phyloP scores from a whole-genome alignment of 2,329 filamentous ascomycete species.

The Trichoderma simmonsii region DNA sequence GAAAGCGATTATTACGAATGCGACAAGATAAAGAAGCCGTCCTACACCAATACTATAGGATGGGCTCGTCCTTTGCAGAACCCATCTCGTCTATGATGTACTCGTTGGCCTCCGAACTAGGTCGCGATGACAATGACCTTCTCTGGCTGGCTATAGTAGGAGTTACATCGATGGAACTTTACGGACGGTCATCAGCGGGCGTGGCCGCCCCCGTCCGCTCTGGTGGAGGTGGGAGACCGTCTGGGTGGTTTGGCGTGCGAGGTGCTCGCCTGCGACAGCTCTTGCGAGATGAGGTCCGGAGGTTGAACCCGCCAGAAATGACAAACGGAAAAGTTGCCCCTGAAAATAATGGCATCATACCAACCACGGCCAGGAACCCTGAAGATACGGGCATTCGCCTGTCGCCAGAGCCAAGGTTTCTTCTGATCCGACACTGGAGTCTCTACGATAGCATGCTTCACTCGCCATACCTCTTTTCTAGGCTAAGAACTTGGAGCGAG shows the following conservation, averaged over 20 bases:
- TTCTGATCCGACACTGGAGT: constrained; percentile 93
- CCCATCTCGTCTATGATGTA: constrained; percentile 94
- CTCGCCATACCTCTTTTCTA: constrained; percentile 87
- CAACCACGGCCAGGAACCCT: constrained; percentile 80
- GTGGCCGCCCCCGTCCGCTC: constrained; percentile 59
- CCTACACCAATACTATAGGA: constrained; percentile 77
- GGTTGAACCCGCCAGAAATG: constrained; percentile 77
- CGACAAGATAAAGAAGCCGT: constrained; percentile 73
- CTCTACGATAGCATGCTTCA: constrained; percentile 98
- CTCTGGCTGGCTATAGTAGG: constrained; percentile 95
- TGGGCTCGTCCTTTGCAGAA: constrained; percentile 89
- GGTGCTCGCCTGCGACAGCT: constrained; percentile 82
- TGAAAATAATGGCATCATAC: constrained; percentile 77
- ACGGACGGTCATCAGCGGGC: constrained; percentile 79
- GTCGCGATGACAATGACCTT: constrained; percentile 93
- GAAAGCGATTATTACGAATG: constrained; percentile 70
- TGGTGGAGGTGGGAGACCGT: constrained; percentile 54
- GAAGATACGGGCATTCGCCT: constrained; percentile 90
- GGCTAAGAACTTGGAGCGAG: constrained; percentile 93
- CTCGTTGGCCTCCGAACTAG: constrained; percentile 88
- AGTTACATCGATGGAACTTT: constrained; percentile 89
- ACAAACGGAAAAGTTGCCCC: constrained; percentile 59
- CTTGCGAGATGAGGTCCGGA: constrained; percentile 87
- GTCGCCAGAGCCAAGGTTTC: constrained; percentile 88
- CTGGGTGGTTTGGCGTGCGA: constrained; percentile 77